A percentile compares a stretch with the other conserved stretches of the same genome.
These are phyloP conservation scores for Umbelopsis sp. DNA, from an alignment of 371 early-diverging fungal genomes.

Conservation along the genomic window DNA sequence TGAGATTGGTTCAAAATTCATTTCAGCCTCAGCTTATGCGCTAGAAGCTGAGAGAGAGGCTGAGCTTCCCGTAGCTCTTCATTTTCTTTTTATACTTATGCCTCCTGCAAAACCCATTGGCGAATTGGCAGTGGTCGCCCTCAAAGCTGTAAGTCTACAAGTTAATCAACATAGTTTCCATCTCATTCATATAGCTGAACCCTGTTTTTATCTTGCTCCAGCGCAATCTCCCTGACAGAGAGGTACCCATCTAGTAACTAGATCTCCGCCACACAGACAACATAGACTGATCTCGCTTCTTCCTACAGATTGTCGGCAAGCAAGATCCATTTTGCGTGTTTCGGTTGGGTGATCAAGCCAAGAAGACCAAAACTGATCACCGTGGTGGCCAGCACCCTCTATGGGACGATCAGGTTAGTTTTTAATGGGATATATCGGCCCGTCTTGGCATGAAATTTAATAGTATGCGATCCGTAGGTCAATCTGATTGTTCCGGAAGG, in stretches of 20 bases:
- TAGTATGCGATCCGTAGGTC: constrained; percentile 27
- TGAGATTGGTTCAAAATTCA: too few relatives aligned
- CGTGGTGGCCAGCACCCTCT: constrained; percentile 55
- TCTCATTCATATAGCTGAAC: background rate
- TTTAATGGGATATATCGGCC: background rate
- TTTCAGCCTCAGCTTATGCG: too few relatives aligned
- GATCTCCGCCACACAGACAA: background rate
- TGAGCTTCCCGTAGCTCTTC: background rate
- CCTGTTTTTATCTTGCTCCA: constrained; percentile 17
- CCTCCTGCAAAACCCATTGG: constrained; percentile 13
- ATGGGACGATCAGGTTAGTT: constrained; percentile 58
- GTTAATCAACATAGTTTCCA: background rate
- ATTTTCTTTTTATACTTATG: constrained; percentile 2
- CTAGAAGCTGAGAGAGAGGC: background rate
- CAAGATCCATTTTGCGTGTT: constrained; percentile 56
- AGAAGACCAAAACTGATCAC: constrained; percentile 50
- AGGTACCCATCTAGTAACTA: constrained; percentile 31
- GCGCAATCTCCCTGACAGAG: constrained; percentile 51
- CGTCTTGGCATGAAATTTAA: background rate
- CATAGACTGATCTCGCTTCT: constrained; percentile 4
- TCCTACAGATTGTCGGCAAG: constrained; percentile 43
- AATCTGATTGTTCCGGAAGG: constrained; percentile 46
- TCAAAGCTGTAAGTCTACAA: constrained; percentile 18
- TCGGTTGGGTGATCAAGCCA: constrained; percentile 43
- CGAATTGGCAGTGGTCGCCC: constrained; percentile 17